These are phyloP conservation scores for Sherardia arvensis DNA, from an alignment of 257 asterid genomes.

Conservation along the genomic window DNA sequence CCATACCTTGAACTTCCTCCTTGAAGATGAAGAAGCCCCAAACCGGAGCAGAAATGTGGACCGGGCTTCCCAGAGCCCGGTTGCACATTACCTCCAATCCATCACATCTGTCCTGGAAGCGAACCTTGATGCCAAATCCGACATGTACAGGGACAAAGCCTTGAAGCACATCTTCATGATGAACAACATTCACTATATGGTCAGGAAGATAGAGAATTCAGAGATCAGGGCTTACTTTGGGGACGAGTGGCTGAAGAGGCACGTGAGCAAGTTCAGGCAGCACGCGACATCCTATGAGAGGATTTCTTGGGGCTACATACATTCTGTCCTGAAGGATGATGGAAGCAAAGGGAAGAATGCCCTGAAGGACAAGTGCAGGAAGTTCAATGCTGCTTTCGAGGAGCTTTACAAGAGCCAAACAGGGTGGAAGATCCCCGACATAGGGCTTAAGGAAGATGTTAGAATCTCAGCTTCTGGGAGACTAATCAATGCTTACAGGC, in stretches of 20 bases:
- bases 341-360: conserved; percentile 36
- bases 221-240: conserved; percentile 39
- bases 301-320: conserved; percentile 38
- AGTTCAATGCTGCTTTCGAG: conserved; percentile 46
- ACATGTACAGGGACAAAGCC: conserved; percentile 28
- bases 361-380: conserved; percentile 49
- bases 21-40: conserved; percentile 22
- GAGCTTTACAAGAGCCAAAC: conserved; percentile 55
- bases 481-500: conserved; percentile 46
- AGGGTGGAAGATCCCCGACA: conserved; percentile 57
- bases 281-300: conserved; percentile 45
- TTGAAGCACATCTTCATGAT: conserved; percentile 55
- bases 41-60: conserved; percentile 8
- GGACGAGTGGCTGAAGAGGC: conserved; percentile 46
- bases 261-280: conserved; percentile 33
- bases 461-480: conserved; percentile 32
- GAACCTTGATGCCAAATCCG: conserved; percentile 33
- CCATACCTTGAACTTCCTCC: conserved; percentile 36
- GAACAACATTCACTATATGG: conserved; percentile 78
- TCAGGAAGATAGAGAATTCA: conserved; percentile 37
- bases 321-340: conserved; percentile 30
- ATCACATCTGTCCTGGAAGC: conserved; percentile 41
- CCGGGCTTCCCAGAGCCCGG: conserved; percentile 16
- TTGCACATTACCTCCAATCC: conserved; percentile 36
- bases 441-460: conserved; percentile 42